A percentile compares a stretch with the other conserved stretches of the same genome.
Conservation (phyloP, 768 basidiomycete genomes). For the Trametes maxima region DNA sequence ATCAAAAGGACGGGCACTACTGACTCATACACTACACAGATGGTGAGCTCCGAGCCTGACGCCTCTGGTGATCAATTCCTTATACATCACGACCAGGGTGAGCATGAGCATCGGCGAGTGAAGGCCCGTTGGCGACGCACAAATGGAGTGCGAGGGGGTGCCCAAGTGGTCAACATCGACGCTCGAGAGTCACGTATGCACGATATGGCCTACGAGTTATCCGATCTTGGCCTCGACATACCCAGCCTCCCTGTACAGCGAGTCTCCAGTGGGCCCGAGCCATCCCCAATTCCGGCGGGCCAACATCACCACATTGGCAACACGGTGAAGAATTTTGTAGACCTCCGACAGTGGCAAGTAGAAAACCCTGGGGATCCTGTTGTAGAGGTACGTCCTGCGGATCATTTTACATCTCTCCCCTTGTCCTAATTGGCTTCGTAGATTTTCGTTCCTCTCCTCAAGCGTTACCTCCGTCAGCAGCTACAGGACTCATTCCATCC, state of each 20-base stretch:
- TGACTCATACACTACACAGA: conserved; percentile 38
- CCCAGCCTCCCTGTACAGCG: neutral
- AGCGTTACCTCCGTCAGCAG: conserved; percentile 28
- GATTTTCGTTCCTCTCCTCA: conserved; percentile 25
- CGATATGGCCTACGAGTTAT: neutral
- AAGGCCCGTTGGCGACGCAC: conserved; percentile 34
- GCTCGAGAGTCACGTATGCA: conserved; percentile 8
- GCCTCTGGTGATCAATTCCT: neutral
- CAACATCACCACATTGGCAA: neutral
- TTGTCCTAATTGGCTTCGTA: no score
- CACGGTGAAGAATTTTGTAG: neutral
- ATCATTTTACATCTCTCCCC: no score
- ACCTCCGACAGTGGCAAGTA: conserved; percentile 10
- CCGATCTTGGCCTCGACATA: neutral
- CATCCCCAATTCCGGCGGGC: neutral
- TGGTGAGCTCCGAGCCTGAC: conserved; percentile 22
- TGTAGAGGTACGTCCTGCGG: conserved; percentile 19
- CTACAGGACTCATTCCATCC: conserved; percentile 10
- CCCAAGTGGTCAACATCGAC: conserved; percentile 31
- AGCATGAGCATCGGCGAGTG: conserved; percentile 35
- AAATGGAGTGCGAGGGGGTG: conserved; percentile 25
- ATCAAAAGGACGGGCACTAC: conserved; percentile 38
- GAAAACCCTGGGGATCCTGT: conserved; percentile 17
- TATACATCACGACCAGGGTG: conserved; percentile 34
- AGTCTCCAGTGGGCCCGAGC: neutral